Evolutionary conservation across 1,284 basidiomycete genomes (phyloP).

Genomic region (Xanthoconium separans): DNA sequence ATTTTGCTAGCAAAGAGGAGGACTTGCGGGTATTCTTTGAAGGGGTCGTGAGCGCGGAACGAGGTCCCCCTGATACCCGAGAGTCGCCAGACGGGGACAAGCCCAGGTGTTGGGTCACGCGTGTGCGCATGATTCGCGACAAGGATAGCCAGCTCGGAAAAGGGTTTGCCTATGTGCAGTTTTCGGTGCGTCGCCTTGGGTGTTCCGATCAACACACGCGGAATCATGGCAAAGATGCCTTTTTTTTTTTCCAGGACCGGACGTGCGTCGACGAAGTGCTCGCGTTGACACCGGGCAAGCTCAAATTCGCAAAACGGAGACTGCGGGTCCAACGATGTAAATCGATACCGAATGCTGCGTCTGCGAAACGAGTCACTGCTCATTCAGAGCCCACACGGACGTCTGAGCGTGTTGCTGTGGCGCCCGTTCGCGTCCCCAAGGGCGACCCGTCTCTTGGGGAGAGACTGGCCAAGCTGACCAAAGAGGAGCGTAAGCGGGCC

Average conservation of each 20-base stretch:
- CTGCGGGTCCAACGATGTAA: conserved; percentile 86
- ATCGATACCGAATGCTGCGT: conserved; percentile 41
- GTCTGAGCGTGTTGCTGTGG: conserved; percentile 12
- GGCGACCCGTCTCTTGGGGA: conserved; percentile 81
- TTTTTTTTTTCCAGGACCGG: conserved; percentile 57
- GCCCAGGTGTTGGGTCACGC: conserved; percentile 68
- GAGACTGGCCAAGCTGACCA: conserved; percentile 73
- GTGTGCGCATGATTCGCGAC: conserved; percentile 88
- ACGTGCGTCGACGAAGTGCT: conserved; percentile 89
- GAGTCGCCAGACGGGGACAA: conserved; percentile 33
- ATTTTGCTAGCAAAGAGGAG: conserved; percentile 91
- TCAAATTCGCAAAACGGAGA: conserved; percentile 89
- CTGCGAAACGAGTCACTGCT: conserved; percentile 9
- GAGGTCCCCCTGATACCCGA: conserved; percentile 47
- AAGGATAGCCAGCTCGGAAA: conserved; percentile 95
- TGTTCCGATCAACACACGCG: not conserved
- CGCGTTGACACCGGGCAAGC: conserved; percentile 67
- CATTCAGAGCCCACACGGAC: conserved; percentile 13
- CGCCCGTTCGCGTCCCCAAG: conserved; percentile 57
- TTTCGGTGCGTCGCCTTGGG: conserved; percentile 56
- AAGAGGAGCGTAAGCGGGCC: conserved; percentile 80
- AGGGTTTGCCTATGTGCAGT: conserved; percentile 94
- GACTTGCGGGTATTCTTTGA: conserved; percentile 90
- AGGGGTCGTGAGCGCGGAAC: conserved; percentile 70
- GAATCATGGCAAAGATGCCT: too few relatives aligned